A percentile compares a stretch with the other conserved stretches of the same genome.
These are phyloP conservation scores for Erythrophleum ivorense DNA, from an alignment of 331 rosid genomes.

Conservation along the genomic window DNA sequence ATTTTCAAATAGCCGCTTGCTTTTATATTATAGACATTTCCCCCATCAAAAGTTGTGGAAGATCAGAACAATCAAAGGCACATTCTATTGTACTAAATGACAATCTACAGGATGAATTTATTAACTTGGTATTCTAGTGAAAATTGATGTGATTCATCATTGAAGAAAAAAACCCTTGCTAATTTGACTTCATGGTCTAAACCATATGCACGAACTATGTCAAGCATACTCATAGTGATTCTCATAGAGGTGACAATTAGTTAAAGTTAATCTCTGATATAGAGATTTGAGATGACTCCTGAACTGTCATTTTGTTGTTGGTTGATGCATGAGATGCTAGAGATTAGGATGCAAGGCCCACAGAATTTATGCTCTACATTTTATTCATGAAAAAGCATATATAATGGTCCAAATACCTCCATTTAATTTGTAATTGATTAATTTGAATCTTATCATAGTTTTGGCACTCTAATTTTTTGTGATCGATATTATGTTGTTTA, in stretches of 20 bases:
- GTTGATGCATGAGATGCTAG: neutral
- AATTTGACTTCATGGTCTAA: neutral
- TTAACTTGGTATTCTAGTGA: neutral
- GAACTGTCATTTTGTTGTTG: neutral
- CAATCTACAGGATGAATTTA: neutral
- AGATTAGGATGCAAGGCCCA: neutral
- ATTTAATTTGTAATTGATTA: neutral
- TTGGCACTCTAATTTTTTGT: neutral
- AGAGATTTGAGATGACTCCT: neutral
- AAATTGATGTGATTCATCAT: neutral
- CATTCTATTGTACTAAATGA: neutral
- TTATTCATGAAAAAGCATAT: neutral
- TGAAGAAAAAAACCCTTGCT: neutral
- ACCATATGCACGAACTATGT: neutral
- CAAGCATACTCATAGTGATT: neutral
- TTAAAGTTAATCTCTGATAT: neutral
- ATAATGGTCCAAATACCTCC: neutral
- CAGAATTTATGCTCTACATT: conserved; percentile 7
- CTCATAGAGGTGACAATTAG: neutral
- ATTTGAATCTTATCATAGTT: neutral
- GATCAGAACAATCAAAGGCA: conserved; percentile 18
- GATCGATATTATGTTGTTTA: neutral
- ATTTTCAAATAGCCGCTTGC: neutral
- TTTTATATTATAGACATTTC: conserved; percentile 17
- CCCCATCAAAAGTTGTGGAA: conserved; percentile 20